Conservation (phyloP, 179 eudicot genomes). For the Carnegiea gigantea region DNA sequence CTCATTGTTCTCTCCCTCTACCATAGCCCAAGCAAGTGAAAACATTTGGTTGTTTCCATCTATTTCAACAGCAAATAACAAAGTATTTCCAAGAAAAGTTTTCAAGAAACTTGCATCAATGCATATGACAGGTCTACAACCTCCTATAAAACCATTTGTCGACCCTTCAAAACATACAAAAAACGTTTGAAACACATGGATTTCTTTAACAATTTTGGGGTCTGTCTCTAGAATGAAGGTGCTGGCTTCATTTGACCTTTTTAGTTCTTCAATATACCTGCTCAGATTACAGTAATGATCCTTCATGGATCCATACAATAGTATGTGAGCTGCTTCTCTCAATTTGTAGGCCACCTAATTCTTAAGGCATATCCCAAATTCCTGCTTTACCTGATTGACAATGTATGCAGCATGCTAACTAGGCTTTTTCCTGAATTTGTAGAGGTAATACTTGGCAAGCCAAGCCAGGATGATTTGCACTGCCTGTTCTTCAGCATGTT, state of each 20-base stretch:
- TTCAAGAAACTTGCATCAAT: conserved; percentile 3
- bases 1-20: neutral
- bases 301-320: neutral
- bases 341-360: neutral
- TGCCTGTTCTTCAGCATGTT: neutral
- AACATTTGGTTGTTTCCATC: neutral
- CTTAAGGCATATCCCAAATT: neutral
- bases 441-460: neutral
- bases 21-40: neutral
- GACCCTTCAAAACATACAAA: neutral
- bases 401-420: neutral
- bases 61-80: neutral
- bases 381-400: neutral
- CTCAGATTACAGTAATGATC: neutral
- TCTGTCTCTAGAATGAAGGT: neutral
- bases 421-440: neutral
- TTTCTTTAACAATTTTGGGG: no score
- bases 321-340: neutral
- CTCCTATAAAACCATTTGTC: neutral
- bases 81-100: neutral
- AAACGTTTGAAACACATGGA: neutral
- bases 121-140: neutral
- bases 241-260: neutral
- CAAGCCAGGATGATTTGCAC: neutral
- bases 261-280: neutral